Evolutionary conservation across 805 yeast species (phyloP).

Genomic region (Suhomyces prunicola): DNA sequence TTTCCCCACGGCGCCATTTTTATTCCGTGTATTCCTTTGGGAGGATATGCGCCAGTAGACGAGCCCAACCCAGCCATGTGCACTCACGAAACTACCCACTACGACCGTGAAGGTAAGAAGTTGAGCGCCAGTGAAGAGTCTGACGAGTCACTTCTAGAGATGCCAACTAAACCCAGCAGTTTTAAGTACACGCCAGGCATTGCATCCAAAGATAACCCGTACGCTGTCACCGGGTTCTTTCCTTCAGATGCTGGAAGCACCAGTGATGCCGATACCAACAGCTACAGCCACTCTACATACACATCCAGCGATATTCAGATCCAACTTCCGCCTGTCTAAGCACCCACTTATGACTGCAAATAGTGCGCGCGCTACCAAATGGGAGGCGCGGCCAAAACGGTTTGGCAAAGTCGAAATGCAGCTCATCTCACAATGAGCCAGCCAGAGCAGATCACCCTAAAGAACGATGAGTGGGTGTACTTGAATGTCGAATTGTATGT

Average conservation of each 20-base stretch:
- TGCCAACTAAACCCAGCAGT: not conserved
- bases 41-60: not conserved
- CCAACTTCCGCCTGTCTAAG: constrained; percentile 18
- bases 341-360: not conserved
- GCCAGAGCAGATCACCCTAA: not conserved
- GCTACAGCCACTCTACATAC: constrained; percentile 12
- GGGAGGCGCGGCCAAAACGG: not conserved
- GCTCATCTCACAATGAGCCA: not conserved
- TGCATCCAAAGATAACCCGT: not conserved
- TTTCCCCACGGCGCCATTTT: constrained; percentile 31
- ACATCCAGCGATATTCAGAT: constrained; percentile 29
- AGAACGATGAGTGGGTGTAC: constrained; percentile 13
- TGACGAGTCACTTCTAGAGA: not conserved
- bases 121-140: not conserved
- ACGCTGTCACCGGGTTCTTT: not conserved
- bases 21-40: constrained; percentile 9
- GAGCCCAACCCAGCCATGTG: not conserved
- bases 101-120: not conserved
- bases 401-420: not conserved
- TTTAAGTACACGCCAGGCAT: not conserved
- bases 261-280: not conserved
- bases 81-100: not conserved
- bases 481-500: constrained; percentile 15
- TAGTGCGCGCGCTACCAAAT: not conserved
- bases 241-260: not conserved